These are phyloP conservation scores for Fusarium xylarioides DNA, from an alignment of 2,329 filamentous ascomycete genomes.

Conservation along the genomic window DNA sequence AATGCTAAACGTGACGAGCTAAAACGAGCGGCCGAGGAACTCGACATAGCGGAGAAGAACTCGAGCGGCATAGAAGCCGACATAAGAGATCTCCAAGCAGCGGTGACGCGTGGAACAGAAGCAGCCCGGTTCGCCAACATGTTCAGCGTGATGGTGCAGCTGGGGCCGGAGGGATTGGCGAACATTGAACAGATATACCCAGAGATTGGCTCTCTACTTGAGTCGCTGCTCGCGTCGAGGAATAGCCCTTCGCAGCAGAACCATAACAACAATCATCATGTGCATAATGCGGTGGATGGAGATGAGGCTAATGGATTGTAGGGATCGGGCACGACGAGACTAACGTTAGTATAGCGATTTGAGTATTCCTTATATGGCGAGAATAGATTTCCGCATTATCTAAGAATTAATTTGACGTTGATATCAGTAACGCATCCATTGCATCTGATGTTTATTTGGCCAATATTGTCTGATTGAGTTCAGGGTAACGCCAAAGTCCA, in stretches of 20 bases:
- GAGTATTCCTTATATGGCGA: conserved; percentile 2
- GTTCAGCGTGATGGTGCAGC: conserved; percentile 41
- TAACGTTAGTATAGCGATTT: conserved; percentile 17
- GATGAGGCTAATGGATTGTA: conserved; percentile 33
- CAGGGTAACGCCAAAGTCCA: not conserved
- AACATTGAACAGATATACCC: conserved; percentile 44
- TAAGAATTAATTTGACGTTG: not conserved
- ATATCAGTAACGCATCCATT: not conserved
- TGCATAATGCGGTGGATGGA: conserved; percentile 21
- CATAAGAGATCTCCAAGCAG: conserved; percentile 38
- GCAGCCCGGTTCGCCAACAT: conserved; percentile 39
- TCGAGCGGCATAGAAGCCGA: conserved; percentile 33
- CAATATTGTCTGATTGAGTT: not conserved
- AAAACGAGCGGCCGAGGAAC: conserved; percentile 25
- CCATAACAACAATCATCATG: conserved; percentile 20
- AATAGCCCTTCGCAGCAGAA: conserved; percentile 17
- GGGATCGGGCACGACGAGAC: not conserved
- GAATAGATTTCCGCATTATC: conserved; percentile 10
- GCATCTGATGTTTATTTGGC: too few relatives aligned
- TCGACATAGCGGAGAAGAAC: conserved; percentile 32
- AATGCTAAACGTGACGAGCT: conserved; percentile 32
- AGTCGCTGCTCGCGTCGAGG: conserved; percentile 37
- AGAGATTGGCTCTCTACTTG: conserved; percentile 42
- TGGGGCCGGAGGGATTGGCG: conserved; percentile 39
- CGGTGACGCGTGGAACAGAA: conserved; percentile 36